Evolutionary conservation across 148 eudicot genomes (phyloP).

Genomic region (Arctostaphylos glauca): DNA sequence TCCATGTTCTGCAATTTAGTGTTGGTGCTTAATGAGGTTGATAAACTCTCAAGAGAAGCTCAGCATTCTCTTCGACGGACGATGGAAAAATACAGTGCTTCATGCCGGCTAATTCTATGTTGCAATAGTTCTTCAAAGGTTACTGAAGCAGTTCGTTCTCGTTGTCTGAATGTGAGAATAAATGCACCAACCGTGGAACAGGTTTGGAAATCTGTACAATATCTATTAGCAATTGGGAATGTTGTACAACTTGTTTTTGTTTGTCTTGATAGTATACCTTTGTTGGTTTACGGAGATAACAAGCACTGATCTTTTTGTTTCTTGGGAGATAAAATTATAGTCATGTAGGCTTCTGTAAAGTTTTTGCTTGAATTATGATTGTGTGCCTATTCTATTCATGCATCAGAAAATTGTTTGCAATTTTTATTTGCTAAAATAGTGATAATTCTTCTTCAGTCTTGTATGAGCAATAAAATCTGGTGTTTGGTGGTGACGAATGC

Average conservation of each 20-base stretch:
- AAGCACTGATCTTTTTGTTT: background rate
- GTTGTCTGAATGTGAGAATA: constrained; percentile 80
- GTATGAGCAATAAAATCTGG: background rate
- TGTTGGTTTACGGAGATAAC: background rate
- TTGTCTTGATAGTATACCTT: background rate
- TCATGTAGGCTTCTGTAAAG: background rate
- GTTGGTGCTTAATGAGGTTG: constrained; percentile 95
- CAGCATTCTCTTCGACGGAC: constrained; percentile 92
- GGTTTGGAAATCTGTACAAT: constrained; percentile 35
- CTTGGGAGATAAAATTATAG: background rate
- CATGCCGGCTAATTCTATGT: constrained; percentile 86
- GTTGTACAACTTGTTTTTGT: background rate
- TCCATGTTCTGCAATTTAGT: constrained; percentile 35
- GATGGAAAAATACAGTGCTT: constrained; percentile 96
- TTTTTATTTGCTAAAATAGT: background rate
- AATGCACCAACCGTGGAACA: constrained; percentile 79
- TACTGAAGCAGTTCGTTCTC: constrained; percentile 94
- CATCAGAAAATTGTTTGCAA: background rate
- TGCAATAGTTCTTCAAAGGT: constrained; percentile 96
- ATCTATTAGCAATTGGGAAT: background rate
- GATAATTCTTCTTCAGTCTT: background rate
- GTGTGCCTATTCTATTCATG: background rate
- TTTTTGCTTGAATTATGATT: background rate
- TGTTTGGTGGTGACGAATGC: background rate
- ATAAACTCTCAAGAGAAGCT: constrained; percentile 96